Percentiles rank a stretch among this genome's conserved stretches.
Conservation (phyloP, 1,284 basidiomycete species). For the Inonotus hispidus region DNA sequence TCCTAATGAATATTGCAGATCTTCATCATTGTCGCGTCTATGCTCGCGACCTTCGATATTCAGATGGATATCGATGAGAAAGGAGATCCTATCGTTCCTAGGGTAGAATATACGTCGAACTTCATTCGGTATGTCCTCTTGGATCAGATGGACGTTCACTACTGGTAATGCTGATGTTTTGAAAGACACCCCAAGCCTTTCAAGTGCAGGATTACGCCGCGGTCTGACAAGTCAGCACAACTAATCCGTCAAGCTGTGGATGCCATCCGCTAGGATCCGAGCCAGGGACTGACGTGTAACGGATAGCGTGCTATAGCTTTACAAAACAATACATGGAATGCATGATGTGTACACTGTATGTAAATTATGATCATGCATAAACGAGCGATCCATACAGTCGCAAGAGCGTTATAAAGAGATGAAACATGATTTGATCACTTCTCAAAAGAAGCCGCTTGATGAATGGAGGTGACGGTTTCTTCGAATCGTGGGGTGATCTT, state of each 20-base stretch:
- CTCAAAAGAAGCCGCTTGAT: not conserved
- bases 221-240: conserved; percentile 6
- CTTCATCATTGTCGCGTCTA: conserved; percentile 7
- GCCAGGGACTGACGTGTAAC: too few species aligned
- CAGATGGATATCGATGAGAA: conserved; percentile 7
- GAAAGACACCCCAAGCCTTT: conserved; percentile 16
- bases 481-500: not conserved
- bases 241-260: conserved; percentile 9
- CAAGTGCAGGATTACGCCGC: conserved; percentile 16
- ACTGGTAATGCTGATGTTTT: not conserved
- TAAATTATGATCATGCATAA: not conserved
- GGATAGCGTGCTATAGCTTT: too few species aligned
- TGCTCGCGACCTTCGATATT: conserved; percentile 14
- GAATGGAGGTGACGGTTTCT: not conserved
- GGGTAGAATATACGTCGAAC: not conserved
- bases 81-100: conserved; percentile 7
- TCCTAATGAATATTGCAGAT: not conserved
- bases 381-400: not conserved
- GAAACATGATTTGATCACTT: not conserved
- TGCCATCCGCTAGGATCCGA: not conserved
- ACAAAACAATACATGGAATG: too few species aligned
- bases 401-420: not conserved
- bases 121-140: conserved; percentile 4
- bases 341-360: too few species aligned
- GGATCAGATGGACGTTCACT: not conserved